Evolutionary conservation across 176 grass and related monocot genomes (phyloP).

Genomic region (Raddia distichophylla): DNA sequence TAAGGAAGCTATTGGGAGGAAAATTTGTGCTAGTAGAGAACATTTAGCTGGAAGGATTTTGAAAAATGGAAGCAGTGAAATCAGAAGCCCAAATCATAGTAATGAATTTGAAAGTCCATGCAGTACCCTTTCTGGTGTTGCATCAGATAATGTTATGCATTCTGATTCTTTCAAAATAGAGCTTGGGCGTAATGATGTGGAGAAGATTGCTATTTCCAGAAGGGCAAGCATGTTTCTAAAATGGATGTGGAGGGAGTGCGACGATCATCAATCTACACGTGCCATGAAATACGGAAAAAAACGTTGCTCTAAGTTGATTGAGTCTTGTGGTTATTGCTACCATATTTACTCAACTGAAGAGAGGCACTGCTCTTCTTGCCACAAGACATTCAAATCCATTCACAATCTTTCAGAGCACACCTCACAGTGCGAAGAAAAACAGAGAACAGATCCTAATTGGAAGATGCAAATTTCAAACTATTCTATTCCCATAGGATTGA

Average conservation of each 20-base stretch:
- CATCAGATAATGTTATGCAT: slow-evolving; percentile 59
- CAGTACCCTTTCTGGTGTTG: slow-evolving; percentile 58
- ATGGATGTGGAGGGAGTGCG: slow-evolving; percentile 87
- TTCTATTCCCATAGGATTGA: slow-evolving; percentile 65
- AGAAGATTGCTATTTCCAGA: slow-evolving; percentile 67
- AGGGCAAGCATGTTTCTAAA: slow-evolving; percentile 67
- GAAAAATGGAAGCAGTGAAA: slow-evolving; percentile 52
- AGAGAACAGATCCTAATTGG: slow-evolving; percentile 60
- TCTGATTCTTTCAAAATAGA: slow-evolving; percentile 82
- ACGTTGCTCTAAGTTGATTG: slow-evolving; percentile 61
- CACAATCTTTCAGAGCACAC: slow-evolving; percentile 67
- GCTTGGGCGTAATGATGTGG: slow-evolving; percentile 60
- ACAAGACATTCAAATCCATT: slow-evolving; percentile 76
- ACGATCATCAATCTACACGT: slow-evolving; percentile 41
- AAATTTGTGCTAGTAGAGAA: slow-evolving; percentile 28
- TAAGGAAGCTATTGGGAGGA: slow-evolving; percentile 72
- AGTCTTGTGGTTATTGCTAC: slow-evolving; percentile 68
- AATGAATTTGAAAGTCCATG: slow-evolving; percentile 78
- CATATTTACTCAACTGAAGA: slow-evolving; percentile 75
- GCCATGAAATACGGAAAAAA: slow-evolving; percentile 73
- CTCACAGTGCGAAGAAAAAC: slow-evolving; percentile 68
- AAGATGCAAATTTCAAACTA: slow-evolving; percentile 56
- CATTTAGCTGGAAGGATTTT: slow-evolving; percentile 39
- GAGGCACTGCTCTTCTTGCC: slow-evolving; percentile 79
- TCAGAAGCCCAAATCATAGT: slow-evolving; percentile 56